Evolutionary conservation across 1,139 yeast species (phyloP).

Genomic region (Protomyces macrosporus): DNA sequence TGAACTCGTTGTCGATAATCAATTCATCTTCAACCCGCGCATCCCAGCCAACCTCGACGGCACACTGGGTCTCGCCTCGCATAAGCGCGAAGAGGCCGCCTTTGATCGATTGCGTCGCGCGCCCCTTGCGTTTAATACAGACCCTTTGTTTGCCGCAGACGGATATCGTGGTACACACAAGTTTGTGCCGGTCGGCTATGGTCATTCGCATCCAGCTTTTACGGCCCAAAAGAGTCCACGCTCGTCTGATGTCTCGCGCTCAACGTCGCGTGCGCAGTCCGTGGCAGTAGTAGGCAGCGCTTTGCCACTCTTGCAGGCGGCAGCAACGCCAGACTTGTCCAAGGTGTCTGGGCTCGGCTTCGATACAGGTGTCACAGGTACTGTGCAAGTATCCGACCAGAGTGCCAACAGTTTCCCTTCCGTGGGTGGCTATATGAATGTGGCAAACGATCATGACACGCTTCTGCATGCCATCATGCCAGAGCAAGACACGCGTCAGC

Average conservation of each 20-base stretch:
- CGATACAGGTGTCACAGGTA: not conserved
- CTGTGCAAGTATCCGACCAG: too few relatives aligned
- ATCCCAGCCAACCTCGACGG: slow-evolving; percentile 36
- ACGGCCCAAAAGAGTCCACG: slow-evolving; percentile 28
- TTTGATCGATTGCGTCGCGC: slow-evolving; percentile 31
- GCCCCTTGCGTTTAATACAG: slow-evolving; percentile 32
- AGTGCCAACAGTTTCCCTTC: not conserved
- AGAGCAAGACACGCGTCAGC: not conserved
- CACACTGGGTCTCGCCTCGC: slow-evolving; percentile 31
- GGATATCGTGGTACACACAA: slow-evolving; percentile 30
- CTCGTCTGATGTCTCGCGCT: slow-evolving; percentile 9
- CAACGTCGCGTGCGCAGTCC: slow-evolving; percentile 3
- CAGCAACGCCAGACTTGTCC: not conserved
- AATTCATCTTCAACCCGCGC: slow-evolving; percentile 39
- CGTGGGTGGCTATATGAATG: not conserved
- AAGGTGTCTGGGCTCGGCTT: not conserved
- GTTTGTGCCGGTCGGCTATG: slow-evolving; percentile 18
- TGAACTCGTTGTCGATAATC: slow-evolving; percentile 40
- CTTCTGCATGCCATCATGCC: not conserved
- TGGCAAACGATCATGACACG: not conserved
- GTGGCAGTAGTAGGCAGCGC: not conserved
- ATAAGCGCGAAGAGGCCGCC: slow-evolving; percentile 27
- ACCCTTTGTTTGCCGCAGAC: slow-evolving; percentile 30
- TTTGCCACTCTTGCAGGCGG: not conserved
- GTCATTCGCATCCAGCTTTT: slow-evolving; percentile 17